A percentile compares a stretch with the other conserved stretches of the same genome.
Conservation (phyloP, 352 stramenopile species). For the Phytophthora tubulina region DNA sequence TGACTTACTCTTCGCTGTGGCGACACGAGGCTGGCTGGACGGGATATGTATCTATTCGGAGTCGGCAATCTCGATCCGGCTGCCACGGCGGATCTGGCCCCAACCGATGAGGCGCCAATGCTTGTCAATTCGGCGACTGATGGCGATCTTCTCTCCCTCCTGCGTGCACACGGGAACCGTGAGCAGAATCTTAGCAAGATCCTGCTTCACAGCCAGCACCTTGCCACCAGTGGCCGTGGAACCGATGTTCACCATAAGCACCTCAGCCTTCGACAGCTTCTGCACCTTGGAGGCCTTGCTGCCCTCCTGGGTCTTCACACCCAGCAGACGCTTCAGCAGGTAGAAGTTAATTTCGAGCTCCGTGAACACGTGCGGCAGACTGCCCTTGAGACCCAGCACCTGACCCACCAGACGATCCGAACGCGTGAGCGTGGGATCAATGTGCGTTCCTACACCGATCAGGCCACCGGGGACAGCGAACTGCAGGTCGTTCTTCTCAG, state of each 20-base stretch:
- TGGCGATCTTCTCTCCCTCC: slow-evolving; percentile 99
- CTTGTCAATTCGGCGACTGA: slow-evolving; percentile 99
- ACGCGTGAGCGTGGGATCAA: slow-evolving; percentile 99
- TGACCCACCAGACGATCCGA: slow-evolving; percentile 99
- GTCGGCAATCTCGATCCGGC: slow-evolving; percentile 93
- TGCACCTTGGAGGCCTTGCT: slow-evolving; percentile 99
- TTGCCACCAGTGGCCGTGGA: slow-evolving; percentile 98
- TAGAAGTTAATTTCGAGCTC: slow-evolving; percentile 99
- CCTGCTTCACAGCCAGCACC: slow-evolving; percentile 95
- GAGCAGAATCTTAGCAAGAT: slow-evolving; percentile 99
- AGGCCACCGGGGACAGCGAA: slow-evolving; percentile 99
- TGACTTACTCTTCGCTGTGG: slow-evolving; percentile 34
- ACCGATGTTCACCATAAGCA: slow-evolving; percentile 99
- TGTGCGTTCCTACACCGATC: slow-evolving; percentile 99
- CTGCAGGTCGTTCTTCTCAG: slow-evolving; percentile 99
- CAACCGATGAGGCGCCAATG: slow-evolving; percentile 99
- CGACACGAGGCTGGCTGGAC: slow-evolving; percentile 28
- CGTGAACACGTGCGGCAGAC: slow-evolving; percentile 98
- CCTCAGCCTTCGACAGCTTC: slow-evolving; percentile 99
- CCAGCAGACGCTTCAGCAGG: slow-evolving; percentile 98
- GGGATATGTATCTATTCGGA: slow-evolving; percentile 82
- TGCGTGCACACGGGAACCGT: slow-evolving; percentile 99
- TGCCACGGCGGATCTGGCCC: slow-evolving; percentile 98
- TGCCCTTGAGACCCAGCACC: slow-evolving; percentile 97
- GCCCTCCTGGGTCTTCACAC: slow-evolving; percentile 99